Conservation (phyloP, 83 land plant species). For the Picea abies region DNA sequence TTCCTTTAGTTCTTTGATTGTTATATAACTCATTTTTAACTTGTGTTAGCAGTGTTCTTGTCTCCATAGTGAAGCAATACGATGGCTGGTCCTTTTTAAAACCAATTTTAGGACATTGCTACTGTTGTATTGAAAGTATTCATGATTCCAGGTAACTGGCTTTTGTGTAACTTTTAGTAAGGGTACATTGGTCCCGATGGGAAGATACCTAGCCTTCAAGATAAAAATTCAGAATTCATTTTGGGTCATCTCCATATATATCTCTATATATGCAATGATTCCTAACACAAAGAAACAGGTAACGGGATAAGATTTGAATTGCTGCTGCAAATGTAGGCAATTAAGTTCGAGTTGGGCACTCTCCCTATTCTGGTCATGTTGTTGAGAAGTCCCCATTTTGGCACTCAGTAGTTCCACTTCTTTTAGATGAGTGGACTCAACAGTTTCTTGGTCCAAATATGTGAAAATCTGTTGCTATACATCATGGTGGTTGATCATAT, state of each 20-base stretch:
- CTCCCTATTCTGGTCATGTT: not conserved
- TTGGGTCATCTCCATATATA: not conserved
- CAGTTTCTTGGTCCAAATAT: not conserved
- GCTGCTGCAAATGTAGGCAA: not conserved
- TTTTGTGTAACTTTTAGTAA: not conserved
- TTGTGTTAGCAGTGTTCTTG: not conserved
- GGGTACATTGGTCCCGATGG: not conserved
- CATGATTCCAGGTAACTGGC: not conserved
- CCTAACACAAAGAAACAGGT: not conserved
- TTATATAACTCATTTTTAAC: not conserved
- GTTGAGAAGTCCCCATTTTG: not conserved
- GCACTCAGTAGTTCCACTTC: not conserved
- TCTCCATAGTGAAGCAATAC: not conserved
- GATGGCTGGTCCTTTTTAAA: not conserved
- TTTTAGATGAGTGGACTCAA: not conserved
- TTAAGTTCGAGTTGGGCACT: not conserved
- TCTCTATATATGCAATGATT: not conserved
- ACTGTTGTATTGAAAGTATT: not conserved
- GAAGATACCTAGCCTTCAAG: not conserved
- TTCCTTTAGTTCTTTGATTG: not conserved
- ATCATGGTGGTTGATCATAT: not conserved
- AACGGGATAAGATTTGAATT: too few relatives aligned
- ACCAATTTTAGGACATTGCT: not conserved
- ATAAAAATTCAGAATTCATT: slow-evolving; percentile 1
- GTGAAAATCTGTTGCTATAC: not conserved